Base-by-base conservation (phyloP, 352 stramenopile genomes). In the Globisporangium nunn region DNA sequence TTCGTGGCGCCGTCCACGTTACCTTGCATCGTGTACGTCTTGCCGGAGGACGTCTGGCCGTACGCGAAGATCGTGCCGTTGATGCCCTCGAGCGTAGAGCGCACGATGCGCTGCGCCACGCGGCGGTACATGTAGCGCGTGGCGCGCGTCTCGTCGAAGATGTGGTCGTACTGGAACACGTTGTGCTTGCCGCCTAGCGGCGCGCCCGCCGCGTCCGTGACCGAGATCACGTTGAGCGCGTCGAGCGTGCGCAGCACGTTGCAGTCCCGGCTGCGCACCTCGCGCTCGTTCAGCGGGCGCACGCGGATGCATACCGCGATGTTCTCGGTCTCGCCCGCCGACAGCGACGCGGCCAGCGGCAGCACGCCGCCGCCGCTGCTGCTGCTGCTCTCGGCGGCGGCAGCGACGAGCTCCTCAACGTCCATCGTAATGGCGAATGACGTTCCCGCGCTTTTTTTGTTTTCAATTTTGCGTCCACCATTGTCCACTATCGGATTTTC, bases 21-120 rank as follows among this genome's bases (percentile, higher is more conserved):
- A 45, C 95, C 95, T 62, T 98, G 89, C 96, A 99, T 99, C 2
- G 96, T 99, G 68, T 85, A 97, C 29, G 96, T 98, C 72, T 98
- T 98, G 37, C 96, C 96, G 2, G 79, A 93, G 15, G 80, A 96
- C 39, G 96, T 98, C 78, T 98, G 95, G 12, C 96, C 96, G 71
- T 98, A 98, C 11, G 95, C 93, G 76, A 99, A 98, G 58, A 98
- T 87, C 37, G 79, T 91, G 23, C 83, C 83, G 65, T 93, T 93
- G 66, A 93, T 91, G 35, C 81, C 81, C 43, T 72, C 56, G 28
- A 93, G 62, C 37, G 79, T 72, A n/a, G 80, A 93, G 41, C 54
- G 66, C 45, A 93, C 81, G 63, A 93, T 93, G 63, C 81, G 78
- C 41, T 81, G 62, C 17, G 76, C 83, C 33, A 81, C 77, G 52